Evolutionary conservation across 345 rosid genomes (phyloP).

Genomic region (Sisymbrium irio): DNA sequence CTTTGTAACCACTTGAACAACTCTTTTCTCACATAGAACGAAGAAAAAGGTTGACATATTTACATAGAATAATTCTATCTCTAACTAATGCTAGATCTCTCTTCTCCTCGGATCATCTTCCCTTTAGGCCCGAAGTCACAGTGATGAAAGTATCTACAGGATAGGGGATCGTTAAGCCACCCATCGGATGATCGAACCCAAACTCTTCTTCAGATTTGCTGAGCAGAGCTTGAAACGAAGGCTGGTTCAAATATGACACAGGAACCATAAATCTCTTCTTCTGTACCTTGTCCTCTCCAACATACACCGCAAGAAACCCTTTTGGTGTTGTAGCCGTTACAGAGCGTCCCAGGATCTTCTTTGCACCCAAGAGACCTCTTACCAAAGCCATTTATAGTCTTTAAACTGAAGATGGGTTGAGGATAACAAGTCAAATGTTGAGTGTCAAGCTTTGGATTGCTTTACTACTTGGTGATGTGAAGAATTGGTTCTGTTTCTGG

Average conservation of each 20-base stretch:
- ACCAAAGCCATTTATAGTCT: slow-evolving; percentile 14
- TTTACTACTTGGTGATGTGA: slow-evolving; percentile 17
- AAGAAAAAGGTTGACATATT: background rate
- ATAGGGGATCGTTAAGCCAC: slow-evolving; percentile 53
- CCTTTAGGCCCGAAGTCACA: slow-evolving; percentile 33
- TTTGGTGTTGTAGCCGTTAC: slow-evolving; percentile 26
- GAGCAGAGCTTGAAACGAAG: slow-evolving; percentile 46
- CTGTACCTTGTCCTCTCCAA: slow-evolving; percentile 38
- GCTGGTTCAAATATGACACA: slow-evolving; percentile 37
- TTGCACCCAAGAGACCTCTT: slow-evolving; percentile 12
- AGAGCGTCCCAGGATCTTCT: slow-evolving; percentile 27
- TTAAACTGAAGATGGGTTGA: background rate
- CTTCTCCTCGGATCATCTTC: background rate
- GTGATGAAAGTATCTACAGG: slow-evolving; percentile 39
- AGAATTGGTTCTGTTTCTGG: background rate
- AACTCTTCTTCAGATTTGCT: slow-evolving; percentile 48
- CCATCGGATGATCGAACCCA: slow-evolving; percentile 49
- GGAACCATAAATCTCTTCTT: slow-evolving; percentile 49
- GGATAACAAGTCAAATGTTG: background rate
- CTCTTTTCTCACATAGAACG: slow-evolving; percentile 17
- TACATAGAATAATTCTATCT: slow-evolving; percentile 6
- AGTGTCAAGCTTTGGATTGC: background rate
- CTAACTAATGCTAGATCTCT: slow-evolving; percentile 2
- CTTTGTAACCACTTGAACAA: slow-evolving; percentile 13
- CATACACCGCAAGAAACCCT: slow-evolving; percentile 48